Evolutionary conservation across 805 yeast species (phyloP).

Genomic region (Lipomyces yamanashiensis): DNA sequence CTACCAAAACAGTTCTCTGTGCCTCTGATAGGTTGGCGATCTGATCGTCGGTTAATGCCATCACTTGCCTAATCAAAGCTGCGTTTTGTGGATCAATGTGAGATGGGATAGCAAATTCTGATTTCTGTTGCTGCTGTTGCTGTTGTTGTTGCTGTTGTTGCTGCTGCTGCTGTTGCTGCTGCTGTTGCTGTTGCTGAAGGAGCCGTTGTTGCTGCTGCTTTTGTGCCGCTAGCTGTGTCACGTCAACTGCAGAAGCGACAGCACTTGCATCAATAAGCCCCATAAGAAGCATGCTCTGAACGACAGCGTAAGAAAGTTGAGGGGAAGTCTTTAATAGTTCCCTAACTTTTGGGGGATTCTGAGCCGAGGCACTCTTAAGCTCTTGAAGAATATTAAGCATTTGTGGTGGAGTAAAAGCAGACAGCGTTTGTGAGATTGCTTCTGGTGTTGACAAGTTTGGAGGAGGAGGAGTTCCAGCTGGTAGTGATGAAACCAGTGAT

Average conservation of each 20-base stretch:
- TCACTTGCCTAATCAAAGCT: constrained; percentile 57
- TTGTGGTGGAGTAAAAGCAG: constrained; percentile 53
- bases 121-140: constrained; percentile 4
- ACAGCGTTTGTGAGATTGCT: constrained; percentile 54
- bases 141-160: constrained; percentile 4
- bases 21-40: constrained; percentile 56
- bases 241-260: constrained; percentile 39
- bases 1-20: constrained; percentile 51
- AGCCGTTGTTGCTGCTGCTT: constrained; percentile 23
- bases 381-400: constrained; percentile 59
- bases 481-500: constrained; percentile 54
- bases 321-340: constrained; percentile 71
- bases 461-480: constrained; percentile 56
- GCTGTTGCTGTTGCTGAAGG: constrained; percentile 16
- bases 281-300: constrained; percentile 64
- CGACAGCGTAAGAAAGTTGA: constrained; percentile 80
- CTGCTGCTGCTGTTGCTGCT: constrained; percentile 34
- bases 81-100: constrained; percentile 49
- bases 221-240: constrained; percentile 25
- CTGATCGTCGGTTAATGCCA: constrained; percentile 58
- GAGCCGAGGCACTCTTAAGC: constrained; percentile 60
- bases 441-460: constrained; percentile 47
- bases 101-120: constrained; percentile 6
- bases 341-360: constrained; percentile 62
- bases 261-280: constrained; percentile 45